Evolutionary conservation across 2,329 filamentous ascomycete species (phyloP).

Genomic region (Arthroderma sp.): DNA sequence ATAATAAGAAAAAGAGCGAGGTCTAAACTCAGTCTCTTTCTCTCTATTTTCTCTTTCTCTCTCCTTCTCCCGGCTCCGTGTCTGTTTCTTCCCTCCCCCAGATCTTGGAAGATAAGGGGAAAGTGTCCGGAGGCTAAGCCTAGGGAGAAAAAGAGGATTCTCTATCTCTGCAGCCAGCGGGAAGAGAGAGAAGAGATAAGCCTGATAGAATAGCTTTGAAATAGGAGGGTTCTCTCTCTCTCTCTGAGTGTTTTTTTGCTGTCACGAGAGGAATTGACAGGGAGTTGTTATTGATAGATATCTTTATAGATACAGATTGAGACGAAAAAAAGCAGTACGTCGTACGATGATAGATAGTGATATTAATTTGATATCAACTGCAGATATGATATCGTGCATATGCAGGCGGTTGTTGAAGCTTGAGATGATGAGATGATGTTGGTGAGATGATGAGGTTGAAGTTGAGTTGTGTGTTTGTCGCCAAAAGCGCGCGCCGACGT

Average conservation of each 20-base stretch:
- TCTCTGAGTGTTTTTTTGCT: too few species aligned
- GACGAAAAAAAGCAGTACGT: not conserved
- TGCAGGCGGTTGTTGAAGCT: not conserved
- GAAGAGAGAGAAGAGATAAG: too few species aligned
- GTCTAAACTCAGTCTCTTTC: not conserved
- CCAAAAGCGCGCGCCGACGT: too few species aligned
- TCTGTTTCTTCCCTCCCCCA: not conserved
- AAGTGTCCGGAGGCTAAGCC: not conserved
- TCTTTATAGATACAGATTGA: not conserved
- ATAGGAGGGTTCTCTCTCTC: too few species aligned
- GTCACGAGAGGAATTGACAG: not conserved
- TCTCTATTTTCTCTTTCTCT: not conserved
- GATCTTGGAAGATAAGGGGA: not conserved
- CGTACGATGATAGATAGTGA: not conserved
- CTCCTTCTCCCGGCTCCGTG: not conserved
- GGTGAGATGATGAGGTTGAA: not conserved
- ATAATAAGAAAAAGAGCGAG: conserved; percentile 3
- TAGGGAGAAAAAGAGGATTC: not conserved
- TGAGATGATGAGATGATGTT: not conserved
- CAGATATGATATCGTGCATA: not conserved
- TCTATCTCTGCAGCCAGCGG: not conserved
- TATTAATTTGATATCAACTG: not conserved
- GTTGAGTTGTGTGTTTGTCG: not conserved
- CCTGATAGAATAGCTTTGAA: too few species aligned
- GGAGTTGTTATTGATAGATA: not conserved